Evolutionary conservation across 495 filamentous ascomycete species (phyloP), one percentile per base, ranked within the genome.

Genomic region (Aspergillus baeticus): DNA sequence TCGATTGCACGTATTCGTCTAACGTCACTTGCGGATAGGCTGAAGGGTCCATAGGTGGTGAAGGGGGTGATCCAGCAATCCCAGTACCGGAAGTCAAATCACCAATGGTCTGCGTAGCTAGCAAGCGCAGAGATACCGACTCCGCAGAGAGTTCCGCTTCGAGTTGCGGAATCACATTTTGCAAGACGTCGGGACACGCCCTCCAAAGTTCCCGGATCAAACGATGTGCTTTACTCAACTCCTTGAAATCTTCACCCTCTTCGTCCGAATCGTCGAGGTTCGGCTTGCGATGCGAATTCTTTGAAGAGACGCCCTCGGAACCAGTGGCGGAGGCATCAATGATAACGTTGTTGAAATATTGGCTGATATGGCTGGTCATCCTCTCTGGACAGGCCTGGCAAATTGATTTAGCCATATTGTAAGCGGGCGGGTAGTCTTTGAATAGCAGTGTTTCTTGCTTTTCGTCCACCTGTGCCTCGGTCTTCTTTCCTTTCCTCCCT

Each of bases 321-420:
- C 66, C 69, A 1, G 68, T 63, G 2, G 84, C 80, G 0, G 93
- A 91, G 11, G 89, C 87, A 62, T 96, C 90, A 42, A 96, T 83
- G 51, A 99, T 93, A 20, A 98, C 90, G 55, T 96, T 91, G 69
- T 92, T 94, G 71, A 99, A 99, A 66, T 97, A 99, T 65, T 95
- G 92, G 59, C 91, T 92, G 51, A 97, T 87, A 61, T 91, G 87
- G 45, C 91, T 86, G 1, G 90, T 87, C 93, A 99, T 97, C 67
- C 92, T 90, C 57, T 96, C 94, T 2, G 89, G 85, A 54, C 85
- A 93, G n/a, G 80, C 76, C 63, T 93, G 94, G 70, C 94, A 99
- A 26, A 99, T 87, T 6, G 87, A 87, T 69, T 92, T 95, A 26
- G 94, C 92, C 90, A 97, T 96, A 61, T 90, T 90, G 68, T 99